A percentile compares a stretch with the other conserved stretches of the same genome.
Evolutionary conservation across 768 basidiomycete species (phyloP).

Genomic region (Filobasidium wieringae): DNA sequence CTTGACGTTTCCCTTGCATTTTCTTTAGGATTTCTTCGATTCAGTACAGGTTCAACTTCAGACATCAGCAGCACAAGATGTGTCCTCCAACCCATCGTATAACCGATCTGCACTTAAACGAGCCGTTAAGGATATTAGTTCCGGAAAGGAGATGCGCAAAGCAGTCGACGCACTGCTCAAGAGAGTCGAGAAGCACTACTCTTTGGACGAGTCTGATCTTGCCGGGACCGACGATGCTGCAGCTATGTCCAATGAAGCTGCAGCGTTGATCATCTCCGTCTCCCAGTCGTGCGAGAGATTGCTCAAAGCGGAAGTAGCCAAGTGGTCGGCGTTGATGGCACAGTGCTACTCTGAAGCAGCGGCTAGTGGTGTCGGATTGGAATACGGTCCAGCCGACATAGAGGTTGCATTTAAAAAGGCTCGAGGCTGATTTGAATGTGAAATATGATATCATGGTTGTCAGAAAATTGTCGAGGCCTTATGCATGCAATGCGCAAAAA

Average conservation of each 20-base stretch:
- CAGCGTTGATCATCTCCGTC: conserved; percentile 57
- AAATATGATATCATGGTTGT: too few relatives aligned
- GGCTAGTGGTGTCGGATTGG: conserved; percentile 53
- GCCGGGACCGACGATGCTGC: conserved; percentile 37
- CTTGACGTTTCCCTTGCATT: neutral
- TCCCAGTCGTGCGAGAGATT: conserved; percentile 89
- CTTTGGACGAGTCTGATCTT: conserved; percentile 51
- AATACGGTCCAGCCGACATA: conserved; percentile 63
- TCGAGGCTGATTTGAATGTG: conserved; percentile 7
- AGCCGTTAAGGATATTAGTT: conserved; percentile 66
- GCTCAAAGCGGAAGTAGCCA: conserved; percentile 57
- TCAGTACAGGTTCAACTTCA: conserved; percentile 77
- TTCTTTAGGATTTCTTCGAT: conserved; percentile 77
- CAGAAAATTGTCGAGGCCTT: too few relatives aligned
- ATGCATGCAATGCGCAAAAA: too few relatives aligned
- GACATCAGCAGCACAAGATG: conserved; percentile 58
- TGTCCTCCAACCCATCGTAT: conserved; percentile 62
- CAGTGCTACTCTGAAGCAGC: conserved; percentile 60
- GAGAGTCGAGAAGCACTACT: conserved; percentile 89
- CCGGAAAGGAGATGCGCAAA: conserved; percentile 74
- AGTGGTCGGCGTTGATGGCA: conserved; percentile 55
- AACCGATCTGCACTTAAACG: conserved; percentile 69
- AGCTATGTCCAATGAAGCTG: conserved; percentile 3
- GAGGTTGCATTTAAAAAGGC: conserved; percentile 60
- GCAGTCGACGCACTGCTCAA: conserved; percentile 73